Percentiles rank a stretch among this genome's conserved stretches.
Evolutionary conservation across 331 rosid species (phyloP).

Genomic region (Dryas integrifolia): DNA sequence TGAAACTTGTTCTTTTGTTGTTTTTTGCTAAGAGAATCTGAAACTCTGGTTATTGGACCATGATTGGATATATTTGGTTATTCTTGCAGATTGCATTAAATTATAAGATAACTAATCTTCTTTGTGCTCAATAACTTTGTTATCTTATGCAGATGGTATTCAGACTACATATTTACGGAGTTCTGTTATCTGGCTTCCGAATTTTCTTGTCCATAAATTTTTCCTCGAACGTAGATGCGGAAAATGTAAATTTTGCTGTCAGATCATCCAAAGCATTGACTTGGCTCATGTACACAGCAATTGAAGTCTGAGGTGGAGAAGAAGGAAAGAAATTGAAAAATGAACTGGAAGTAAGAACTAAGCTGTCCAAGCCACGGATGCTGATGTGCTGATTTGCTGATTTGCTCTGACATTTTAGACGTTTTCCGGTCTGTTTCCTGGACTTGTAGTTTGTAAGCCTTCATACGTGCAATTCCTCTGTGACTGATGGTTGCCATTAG

Average conservation of each 20-base stretch:
- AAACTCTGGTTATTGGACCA: background rate
- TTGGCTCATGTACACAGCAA: constrained; percentile 10
- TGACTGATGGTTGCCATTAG: background rate
- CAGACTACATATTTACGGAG: background rate
- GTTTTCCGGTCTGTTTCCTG: background rate
- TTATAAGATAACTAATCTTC: background rate
- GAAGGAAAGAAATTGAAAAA: background rate
- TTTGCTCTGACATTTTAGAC: constrained; percentile 5
- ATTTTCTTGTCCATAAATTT: constrained; percentile 5
- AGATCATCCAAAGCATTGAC: constrained; percentile 7
- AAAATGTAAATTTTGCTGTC: constrained; percentile 4
- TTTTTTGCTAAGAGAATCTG: too few relatives aligned
- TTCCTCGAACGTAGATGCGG: constrained; percentile 14
- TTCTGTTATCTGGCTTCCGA: constrained; percentile 13
- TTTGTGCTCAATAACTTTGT: constrained; percentile 2
- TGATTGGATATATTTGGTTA: constrained; percentile 12
- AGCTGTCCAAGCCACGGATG: constrained; percentile 3
- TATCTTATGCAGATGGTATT: constrained; percentile 21
- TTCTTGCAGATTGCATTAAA: constrained; percentile 3
- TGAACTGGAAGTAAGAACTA: background rate
- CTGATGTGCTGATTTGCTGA: constrained; percentile 7
- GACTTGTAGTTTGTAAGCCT: constrained; percentile 2
- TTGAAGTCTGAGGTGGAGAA: constrained; percentile 8
- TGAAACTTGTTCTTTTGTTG: background rate
- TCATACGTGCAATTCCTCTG: constrained; percentile 11